Evolutionary conservation across 2,329 filamentous ascomycete genomes (phyloP), one percentile per base, ranked within the genome.

Genomic region (Hymenoscyphus occultus): DNA sequence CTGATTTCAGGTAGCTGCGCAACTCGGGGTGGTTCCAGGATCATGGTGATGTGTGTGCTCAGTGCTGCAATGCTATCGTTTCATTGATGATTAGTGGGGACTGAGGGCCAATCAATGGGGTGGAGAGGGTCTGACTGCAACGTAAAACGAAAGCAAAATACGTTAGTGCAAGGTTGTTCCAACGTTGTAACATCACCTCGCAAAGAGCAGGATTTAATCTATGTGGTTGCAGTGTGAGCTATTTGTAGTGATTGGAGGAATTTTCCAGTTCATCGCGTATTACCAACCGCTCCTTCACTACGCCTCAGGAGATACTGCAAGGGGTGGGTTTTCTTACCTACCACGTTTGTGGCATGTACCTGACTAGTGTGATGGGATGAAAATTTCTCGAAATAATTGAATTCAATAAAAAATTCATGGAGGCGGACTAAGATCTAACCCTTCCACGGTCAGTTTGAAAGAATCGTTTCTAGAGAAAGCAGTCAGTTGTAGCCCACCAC

Each of bases 391-490:
- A 9, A 35, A 35, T 5, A 9, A 35, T 35, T 35, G 9, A 35
- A 35, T 35, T 2, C n/a, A 51, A 22, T 19, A 19, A 19, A 5
- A 45, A 7, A 40, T 7, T 56, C 51, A 62, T 39, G 85, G 84
- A 65, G 87, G 75, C 39, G 85, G 84, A 71, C 81, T 81, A 45
- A 88, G 68, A 70, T 87, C 82, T 67, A 89, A 72, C 0, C 86
- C 86, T 60, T 83, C 77, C 3, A 89, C 86, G 0, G 80, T 83
- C 35, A 89, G 80, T 72, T 82, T 84, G 76, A 89, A 89, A 3
- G 83, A 80, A 75, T 89, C 86, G 67, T 85, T 87, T 63, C 83
- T 83, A 64, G 3, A 32, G 16, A 45, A 51, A 39, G 60, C 72
- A 54, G 70, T 67, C 56, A 62, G 22, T 5, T n/a, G 31, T 16